A percentile compares a stretch with the other conserved stretches of the same genome.
phyloP scores from a whole-genome alignment of 257 asterid species.

The Fraxinus cuspidata region DNA sequence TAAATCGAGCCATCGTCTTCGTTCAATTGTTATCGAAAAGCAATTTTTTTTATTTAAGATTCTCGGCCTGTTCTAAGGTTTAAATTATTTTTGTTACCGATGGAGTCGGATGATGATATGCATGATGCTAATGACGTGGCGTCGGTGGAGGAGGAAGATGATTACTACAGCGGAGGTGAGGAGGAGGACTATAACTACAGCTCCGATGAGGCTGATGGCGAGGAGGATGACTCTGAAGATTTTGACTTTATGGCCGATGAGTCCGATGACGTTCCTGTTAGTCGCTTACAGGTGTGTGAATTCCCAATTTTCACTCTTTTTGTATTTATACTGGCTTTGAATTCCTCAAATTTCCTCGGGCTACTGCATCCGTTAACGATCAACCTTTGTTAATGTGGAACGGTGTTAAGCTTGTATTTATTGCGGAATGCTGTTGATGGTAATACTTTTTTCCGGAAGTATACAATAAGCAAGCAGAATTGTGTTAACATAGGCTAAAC shows the following conservation, averaged over 20 bases:
- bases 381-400: not conserved
- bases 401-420: not conserved
- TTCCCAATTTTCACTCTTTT: not conserved
- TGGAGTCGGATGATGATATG: conserved; percentile 95
- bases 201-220: conserved; percentile 40
- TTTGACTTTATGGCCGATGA: conserved; percentile 63
- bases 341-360: not conserved
- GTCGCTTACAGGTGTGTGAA: conserved; percentile 65
- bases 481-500: not conserved
- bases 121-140: conserved; percentile 87
- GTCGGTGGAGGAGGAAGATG: conserved; percentile 80
- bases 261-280: conserved; percentile 44
- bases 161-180: conserved; percentile 70
- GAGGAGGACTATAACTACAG: conserved; percentile 31
- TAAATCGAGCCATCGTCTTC: not conserved
- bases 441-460: not conserved
- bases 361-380: not conserved
- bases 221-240: conserved; percentile 55
- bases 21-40: not conserved
- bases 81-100: conserved; percentile 21
- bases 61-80: conserved; percentile 35
- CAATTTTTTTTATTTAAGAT: not conserved
- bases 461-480: not conserved
- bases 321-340: not conserved
- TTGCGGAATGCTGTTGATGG: not conserved